Conservation (phyloP, 805 yeast species). For the Helenozyma rhizophorensis region DNA sequence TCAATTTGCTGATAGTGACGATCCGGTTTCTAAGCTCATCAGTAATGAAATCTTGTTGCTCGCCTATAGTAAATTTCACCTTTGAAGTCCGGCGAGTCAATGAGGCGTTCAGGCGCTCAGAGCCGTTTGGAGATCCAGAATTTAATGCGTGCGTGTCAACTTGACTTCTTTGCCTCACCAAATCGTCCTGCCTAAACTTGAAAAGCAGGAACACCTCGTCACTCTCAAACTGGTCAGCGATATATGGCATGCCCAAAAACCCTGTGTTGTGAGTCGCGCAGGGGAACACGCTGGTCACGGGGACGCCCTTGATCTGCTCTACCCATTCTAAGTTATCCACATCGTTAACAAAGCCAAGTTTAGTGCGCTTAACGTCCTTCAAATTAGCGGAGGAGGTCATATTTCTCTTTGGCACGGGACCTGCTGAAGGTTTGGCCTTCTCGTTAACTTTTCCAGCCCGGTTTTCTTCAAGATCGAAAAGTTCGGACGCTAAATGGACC, state of each 20-base stretch:
- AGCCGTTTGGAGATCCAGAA: neutral
- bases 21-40: conserved; percentile 52
- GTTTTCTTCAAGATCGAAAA: conserved; percentile 1
- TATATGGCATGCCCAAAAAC: conserved; percentile 28
- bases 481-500: conserved; percentile 9
- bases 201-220: conserved; percentile 58
- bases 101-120: conserved; percentile 1
- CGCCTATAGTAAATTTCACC: conserved; percentile 18
- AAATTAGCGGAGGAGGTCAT: neutral
- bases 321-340: conserved; percentile 54
- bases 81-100: conserved; percentile 6
- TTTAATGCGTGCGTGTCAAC: conserved; percentile 1
- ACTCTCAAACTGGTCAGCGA: conserved; percentile 22
- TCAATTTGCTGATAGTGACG: conserved; percentile 47
- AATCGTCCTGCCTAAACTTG: conserved; percentile 61
- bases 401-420: too few relatives aligned
- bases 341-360: conserved; percentile 12
- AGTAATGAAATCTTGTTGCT: conserved; percentile 33
- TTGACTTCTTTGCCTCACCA: conserved; percentile 44
- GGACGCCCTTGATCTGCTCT: conserved; percentile 63
- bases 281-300: conserved; percentile 56
- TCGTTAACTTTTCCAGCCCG: neutral
- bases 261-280: conserved; percentile 55
- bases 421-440: too few relatives aligned
- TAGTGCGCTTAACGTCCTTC: conserved; percentile 5